Evolutionary conservation across 2,329 filamentous ascomycete species (phyloP), one percentile per base, ranked within the genome.

Genomic region (Penicillium psychrosexuale): DNA sequence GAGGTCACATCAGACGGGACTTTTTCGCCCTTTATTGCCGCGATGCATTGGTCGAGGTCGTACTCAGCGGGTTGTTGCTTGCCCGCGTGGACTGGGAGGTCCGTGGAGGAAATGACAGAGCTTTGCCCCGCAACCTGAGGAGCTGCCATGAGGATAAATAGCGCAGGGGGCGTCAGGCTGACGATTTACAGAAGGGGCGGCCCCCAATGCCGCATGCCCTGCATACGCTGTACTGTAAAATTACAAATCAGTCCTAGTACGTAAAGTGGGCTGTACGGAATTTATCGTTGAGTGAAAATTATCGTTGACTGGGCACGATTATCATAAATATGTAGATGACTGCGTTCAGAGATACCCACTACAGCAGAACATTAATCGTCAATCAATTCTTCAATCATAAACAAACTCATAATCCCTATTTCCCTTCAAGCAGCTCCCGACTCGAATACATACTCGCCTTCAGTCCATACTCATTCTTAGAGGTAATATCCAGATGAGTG

Each of bases 401-500:
- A 44, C 43, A 45, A 31, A 5, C 17, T 28, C 19, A 11, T 15
- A 13, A 48, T 33, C 64, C 58, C 59, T 47, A 43, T 53, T 69
- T 69, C 33, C 60, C 64, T 38, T 49, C 59, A 49, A 76, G 60
- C 28, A 77, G 44, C 56, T 77, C 75, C 43, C 61, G 67, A 62
- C 72, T 77, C 8, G 69, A 74, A 53, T 69, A 77, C 69, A 76
- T 61, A 57, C 71, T 77, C 40, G 86, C 80, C 63, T 78, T 81
- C 54, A 91, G 72, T 1, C 80, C 81, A 79, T 82, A 90, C 1
- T 78, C 70, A 66, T 90, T 90, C 0, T 78, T 78, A 11, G 75
- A 77, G 15, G 77, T 77, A 53, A 90, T 83, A 3, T 83, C 83
- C 28, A 90, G 74, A 67, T 88, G 81, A 1, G 87, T 89, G 66